phyloP scores from a whole-genome alignment of 2,329 filamentous ascomycete genomes.

The Allantophomopsis lycopodina region DNA sequence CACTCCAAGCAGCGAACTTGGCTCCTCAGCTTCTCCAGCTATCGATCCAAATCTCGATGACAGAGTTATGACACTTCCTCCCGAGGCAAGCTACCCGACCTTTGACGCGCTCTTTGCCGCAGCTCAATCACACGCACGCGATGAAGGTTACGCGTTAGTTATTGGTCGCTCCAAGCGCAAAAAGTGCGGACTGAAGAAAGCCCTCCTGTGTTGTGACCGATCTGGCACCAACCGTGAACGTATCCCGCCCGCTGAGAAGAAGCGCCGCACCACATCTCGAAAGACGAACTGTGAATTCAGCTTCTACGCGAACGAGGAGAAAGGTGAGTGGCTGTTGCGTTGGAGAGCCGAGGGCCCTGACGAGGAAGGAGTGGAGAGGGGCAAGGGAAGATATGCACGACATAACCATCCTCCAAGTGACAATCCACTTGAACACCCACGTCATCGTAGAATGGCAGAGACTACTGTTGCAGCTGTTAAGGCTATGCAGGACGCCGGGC shows the following conservation, averaged over 20 bases:
- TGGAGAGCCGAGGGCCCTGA: conserved; percentile 37
- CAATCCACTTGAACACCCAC: conserved; percentile 51
- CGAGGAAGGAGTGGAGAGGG: conserved; percentile 7
- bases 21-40: too few species aligned
- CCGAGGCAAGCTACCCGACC: conserved; percentile 49
- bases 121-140: conserved; percentile 50
- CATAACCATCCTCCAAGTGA: conserved; percentile 56
- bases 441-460: conserved; percentile 50
- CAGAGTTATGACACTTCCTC: conserved; percentile 25
- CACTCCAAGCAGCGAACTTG: too few species aligned
- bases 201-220: conserved; percentile 52
- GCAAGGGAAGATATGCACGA: conserved; percentile 13
- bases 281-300: conserved; percentile 57
- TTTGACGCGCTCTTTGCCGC: conserved; percentile 51
- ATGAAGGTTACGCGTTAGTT: conserved; percentile 54
- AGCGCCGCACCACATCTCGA: conserved; percentile 52
- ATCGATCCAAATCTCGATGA: too few species aligned
- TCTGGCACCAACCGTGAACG: conserved; percentile 49
- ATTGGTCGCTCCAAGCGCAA: conserved; percentile 52
- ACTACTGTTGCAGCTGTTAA: conserved; percentile 57
- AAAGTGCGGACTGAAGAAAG: conserved; percentile 53
- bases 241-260: conserved; percentile 27
- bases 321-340: conserved; percentile 52
- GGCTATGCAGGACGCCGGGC: conserved; percentile 48
- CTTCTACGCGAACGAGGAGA: conserved; percentile 56